Evolutionary conservation across 2,329 filamentous ascomycete genomes (phyloP).

Genomic region (Arthrobotrys sinensis): DNA sequence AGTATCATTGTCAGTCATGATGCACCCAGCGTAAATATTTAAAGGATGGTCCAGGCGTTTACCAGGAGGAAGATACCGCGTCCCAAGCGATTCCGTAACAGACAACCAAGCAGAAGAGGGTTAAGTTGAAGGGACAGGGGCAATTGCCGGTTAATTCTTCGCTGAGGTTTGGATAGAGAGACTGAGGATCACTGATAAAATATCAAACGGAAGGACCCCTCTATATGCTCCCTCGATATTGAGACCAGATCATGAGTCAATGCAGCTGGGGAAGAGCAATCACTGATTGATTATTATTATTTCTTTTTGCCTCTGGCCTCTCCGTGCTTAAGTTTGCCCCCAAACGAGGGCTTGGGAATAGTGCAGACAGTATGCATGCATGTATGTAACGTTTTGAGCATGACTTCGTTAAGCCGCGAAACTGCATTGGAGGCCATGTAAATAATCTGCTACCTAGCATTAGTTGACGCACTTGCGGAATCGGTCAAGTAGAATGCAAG

Average conservation of each 20-base stretch:
- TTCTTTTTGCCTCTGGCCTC: constrained; percentile 35
- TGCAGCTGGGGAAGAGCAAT: constrained; percentile 38
- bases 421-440: constrained; percentile 41
- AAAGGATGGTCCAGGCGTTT: not conserved
- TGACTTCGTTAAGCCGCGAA: constrained; percentile 34
- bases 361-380: constrained; percentile 39
- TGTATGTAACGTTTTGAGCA: constrained; percentile 40
- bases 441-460: constrained; percentile 49
- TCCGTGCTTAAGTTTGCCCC: constrained; percentile 21
- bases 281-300: constrained; percentile 10
- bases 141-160: not conserved
- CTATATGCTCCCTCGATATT: constrained; percentile 31
- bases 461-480: constrained; percentile 38
- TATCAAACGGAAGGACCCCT: constrained; percentile 28
- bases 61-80: not conserved
- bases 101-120: not conserved
- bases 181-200: not conserved
- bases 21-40: not conserved
- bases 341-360: constrained; percentile 38
- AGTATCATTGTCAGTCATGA: not conserved
- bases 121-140: not conserved
- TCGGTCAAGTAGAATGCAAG: constrained; percentile 10
- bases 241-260: constrained; percentile 57
- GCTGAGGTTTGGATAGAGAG: not conserved
- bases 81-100: not conserved